Base-by-base conservation (phyloP, 2,329 filamentous ascomycete genomes). In the Trichoderma koningiopsis region DNA sequence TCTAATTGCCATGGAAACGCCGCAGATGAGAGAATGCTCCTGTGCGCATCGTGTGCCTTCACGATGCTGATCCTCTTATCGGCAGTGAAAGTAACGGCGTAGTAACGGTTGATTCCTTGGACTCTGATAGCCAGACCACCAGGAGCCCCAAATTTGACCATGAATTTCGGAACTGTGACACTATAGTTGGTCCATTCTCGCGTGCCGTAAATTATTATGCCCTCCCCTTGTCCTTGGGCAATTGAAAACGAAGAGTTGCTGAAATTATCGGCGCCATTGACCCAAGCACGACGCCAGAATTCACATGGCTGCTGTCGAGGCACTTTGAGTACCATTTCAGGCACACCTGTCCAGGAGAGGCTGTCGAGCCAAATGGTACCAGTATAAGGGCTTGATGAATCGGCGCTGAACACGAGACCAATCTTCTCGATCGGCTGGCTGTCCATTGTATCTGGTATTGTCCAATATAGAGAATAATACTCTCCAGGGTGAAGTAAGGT, bases 121-220 rank as follows among this genome's bases (percentile, higher is more conserved):
- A 77, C 75, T 3, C 77, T 61, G 7, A 75, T 68, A 1, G 74
- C 76, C 2, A 77, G 62, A n/a, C 77, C 77, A 0, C 65, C 71
- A 1, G 72, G 72, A 3, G 59, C 63, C 4, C 75, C 77, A 4
- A 77, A 52, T 19, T 75, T 75, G 5, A 79, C 35, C 3, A 43
- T 70, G 35, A 80, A 75, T 2, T 71, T 68, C 0, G 62, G 52
- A 0, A 75, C 72, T 4, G 61, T 68, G 10, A 72, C 71, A 0
- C 56, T 66, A 67, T 80, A 79, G 53, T 77, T 72, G 3, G 49
- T 68, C 78, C 78, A 80, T 7, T 78, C 76, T 1, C 77, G 72
- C 14, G 77, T 79, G 3, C 79, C 79, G 11, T 77, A 74, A 56
- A 61, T 72, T 1, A 79, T 68, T 2, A 79, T 68, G 0, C 78